Base-by-base conservation (phyloP, 257 asterid genomes). In the Fraxinus excelsior region DNA sequence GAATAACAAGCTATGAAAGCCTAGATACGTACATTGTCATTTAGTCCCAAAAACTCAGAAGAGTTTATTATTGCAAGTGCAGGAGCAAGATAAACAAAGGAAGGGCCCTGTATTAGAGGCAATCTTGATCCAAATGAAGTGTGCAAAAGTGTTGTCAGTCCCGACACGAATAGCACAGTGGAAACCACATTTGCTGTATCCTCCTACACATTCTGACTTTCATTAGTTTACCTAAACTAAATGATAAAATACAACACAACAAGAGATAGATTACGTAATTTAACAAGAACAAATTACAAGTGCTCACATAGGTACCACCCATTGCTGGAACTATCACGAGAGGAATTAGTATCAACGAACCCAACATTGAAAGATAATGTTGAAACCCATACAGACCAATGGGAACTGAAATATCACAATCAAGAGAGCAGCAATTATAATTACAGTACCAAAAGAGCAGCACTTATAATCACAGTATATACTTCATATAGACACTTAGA, bases 71-170 rank as follows among this genome's bases (percentile, higher is more conserved):
- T 88, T 67, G 96, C 98, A 76, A 96, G 94, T 64, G 90, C 97
- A 44, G 99, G 98, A 74, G 99, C 99, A 77, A 93, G 98, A 85
- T 89, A 93, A 76, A 96, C 98, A 78, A 93, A 96, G 0, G 99
- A 96, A 78, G 99, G 97, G 21, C 99, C 99, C 92, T 96, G 99
- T 86, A 96, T 92, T 80, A 96, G 86, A 75, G 99, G 98, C 86
- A 96, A 80, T 85, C 99, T 93, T 14, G 99, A 96, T 26, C 99
- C 99, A 78, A 96, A 96, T 37, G 94, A 88, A 19, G 90, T 88
- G 75, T 96, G 99, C 78, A 93, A 72, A 56, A 96, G 92, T 2
- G 99, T 96, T 0, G 99, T 90, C 82, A 91, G 87, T 77, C 99
- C 99, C 0, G 99, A 93, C 23, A 91, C 74, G 76, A 96, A 89